Evolutionary conservation across 441 rosid species (phyloP), one percentile per base, ranked within the genome.

Genomic region (Hura crepitans): DNA sequence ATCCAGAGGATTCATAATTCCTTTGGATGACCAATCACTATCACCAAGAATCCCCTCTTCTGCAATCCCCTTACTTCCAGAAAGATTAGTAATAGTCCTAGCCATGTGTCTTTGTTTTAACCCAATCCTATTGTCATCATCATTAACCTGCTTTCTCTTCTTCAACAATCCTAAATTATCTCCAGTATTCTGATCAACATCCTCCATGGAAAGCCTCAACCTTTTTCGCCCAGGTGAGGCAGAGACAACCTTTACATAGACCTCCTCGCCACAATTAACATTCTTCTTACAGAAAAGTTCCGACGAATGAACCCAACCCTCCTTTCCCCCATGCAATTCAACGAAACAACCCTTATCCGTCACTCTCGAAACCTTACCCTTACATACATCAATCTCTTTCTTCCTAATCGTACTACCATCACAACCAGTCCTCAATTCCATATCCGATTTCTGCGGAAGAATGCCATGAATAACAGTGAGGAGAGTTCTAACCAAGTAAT

Each of bases 281-380:
- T 82, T 84, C 61, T 84, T 81, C 0, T 84, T 87, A 33, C 15
- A 11, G 6, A 25, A n/a, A 62, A 39, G 62, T 82, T 80, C 65
- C 85, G 95, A 89, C 62, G 85, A 77, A 81, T 89, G 93, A 49
- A 89, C 87, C 69, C 87, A 53, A 54, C 95, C 93, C 79, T 89
- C 97, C 66, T 84, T 87, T 9, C 91, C 95, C 74, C 75, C 86
- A 62, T 72, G 85, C 74, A 91, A 78, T 51, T 82, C 83, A 61
- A 91, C 91, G 45, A 91, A 87, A 67, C 90, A 87, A 13, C 90
- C 93, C 0, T 82, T 65, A 18, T 84, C 93, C 93, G 85, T 84
- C 54, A 89, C 93, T 74, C 87, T 84, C 0, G 89, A 85, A 23
- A 91, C 87, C 65, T 81, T 83, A 4, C 90, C 92, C 75, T 80